Conservation (phyloP, 1,284 basidiomycete genomes). For the Cryptococcus neoformans region DNA sequence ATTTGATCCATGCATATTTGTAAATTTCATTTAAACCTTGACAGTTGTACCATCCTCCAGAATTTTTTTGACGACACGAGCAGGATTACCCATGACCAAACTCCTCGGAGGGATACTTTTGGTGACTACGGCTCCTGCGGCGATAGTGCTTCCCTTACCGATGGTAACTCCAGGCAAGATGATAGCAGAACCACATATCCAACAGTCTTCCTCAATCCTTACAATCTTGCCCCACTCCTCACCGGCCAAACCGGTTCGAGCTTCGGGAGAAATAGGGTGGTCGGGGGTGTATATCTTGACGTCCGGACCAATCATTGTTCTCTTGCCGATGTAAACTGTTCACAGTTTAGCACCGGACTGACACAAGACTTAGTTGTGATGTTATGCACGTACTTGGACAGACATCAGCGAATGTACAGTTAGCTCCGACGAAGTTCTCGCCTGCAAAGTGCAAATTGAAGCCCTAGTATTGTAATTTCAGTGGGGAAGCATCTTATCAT, state of each 20-base stretch:
- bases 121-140: slow-evolving; percentile 53
- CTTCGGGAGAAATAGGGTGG: slow-evolving; percentile 49
- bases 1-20: too few relatives aligned
- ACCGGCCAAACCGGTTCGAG: slow-evolving; percentile 35
- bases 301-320: slow-evolving; percentile 48
- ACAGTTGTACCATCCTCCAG: slow-evolving; percentile 25
- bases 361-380: not conserved
- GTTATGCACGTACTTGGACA: slow-evolving; percentile 29
- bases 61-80: slow-evolving; percentile 46
- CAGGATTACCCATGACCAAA: slow-evolving; percentile 43
- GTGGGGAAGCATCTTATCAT: not conserved
- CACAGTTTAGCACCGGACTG: not conserved
- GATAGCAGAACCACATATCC: slow-evolving; percentile 50
- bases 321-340: slow-evolving; percentile 41
- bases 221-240: slow-evolving; percentile 46
- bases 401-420: slow-evolving; percentile 44
- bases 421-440: slow-evolving; percentile 42
- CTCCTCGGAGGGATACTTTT: slow-evolving; percentile 47
- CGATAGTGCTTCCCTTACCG: slow-evolving; percentile 52
- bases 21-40: not conserved
- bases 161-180: slow-evolving; percentile 52
- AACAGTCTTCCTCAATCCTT: slow-evolving; percentile 47
- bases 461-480: slow-evolving; percentile 22
- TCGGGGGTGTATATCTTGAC: slow-evolving; percentile 45
- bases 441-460: slow-evolving; percentile 45